Evolutionary conservation across 1,284 basidiomycete genomes (phyloP).

Genomic region (Melanopsichium pennsylvanicum): DNA sequence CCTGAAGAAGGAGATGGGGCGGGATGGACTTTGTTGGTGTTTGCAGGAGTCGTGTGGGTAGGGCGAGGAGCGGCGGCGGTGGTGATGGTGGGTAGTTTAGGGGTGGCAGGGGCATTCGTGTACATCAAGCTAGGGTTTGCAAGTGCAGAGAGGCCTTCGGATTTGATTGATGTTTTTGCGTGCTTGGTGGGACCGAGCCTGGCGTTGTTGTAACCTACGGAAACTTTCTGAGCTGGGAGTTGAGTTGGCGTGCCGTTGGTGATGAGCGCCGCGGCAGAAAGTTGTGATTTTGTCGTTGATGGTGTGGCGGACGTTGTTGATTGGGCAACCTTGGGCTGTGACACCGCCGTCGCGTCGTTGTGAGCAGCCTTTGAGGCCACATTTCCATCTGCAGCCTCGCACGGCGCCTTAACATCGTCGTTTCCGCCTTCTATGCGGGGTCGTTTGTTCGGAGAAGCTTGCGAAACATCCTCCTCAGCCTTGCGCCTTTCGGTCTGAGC

Average conservation of each 20-base stretch:
- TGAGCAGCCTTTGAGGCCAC: not conserved
- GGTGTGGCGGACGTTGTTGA: not conserved
- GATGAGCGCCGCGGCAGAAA: not conserved
- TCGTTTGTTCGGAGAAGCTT: conserved; percentile 28
- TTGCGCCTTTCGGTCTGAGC: conserved; percentile 25
- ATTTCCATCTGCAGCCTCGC: no score
- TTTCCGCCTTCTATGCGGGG: conserved; percentile 3
- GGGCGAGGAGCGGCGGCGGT: conserved; percentile 8
- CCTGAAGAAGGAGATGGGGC: conserved; percentile 3
- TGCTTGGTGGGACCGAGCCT: conserved; percentile 11
- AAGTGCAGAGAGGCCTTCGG: conserved; percentile 17
- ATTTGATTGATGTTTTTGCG: conserved; percentile 14
- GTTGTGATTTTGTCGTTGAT: not conserved
- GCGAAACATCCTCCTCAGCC: conserved; percentile 15
- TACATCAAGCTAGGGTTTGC: conserved; percentile 36
- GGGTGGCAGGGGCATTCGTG: conserved; percentile 22
- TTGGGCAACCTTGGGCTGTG: not conserved
- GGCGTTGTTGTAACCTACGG: no score
- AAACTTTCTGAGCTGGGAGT: no score
- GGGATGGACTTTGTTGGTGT: conserved; percentile 6
- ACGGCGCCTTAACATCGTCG: not conserved
- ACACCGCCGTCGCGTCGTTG: not conserved
- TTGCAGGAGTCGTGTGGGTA: conserved; percentile 1
- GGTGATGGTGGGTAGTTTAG: not conserved
- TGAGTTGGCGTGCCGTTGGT: no score